Conservation (phyloP, 2,329 filamentous ascomycete species). For the Pseudocercospora eumusae region DNA sequence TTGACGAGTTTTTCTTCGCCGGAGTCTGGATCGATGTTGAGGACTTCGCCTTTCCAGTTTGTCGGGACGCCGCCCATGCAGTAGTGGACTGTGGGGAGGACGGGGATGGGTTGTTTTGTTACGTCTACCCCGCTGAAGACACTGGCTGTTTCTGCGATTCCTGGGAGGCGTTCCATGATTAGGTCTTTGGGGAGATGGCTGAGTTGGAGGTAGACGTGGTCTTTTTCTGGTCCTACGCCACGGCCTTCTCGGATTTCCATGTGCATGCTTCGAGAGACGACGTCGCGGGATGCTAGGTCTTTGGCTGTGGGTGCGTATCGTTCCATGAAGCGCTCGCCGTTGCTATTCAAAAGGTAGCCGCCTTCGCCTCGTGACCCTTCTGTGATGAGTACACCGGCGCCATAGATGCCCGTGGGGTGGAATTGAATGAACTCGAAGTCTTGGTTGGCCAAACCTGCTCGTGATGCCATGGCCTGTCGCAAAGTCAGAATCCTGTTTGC, state of each 20-base stretch:
- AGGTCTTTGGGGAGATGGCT: constrained; percentile 51
- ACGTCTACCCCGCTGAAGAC: constrained; percentile 56
- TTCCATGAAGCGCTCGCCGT: constrained; percentile 56
- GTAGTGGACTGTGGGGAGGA: constrained; percentile 55
- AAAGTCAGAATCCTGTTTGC: not conserved
- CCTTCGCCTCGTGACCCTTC: constrained; percentile 55
- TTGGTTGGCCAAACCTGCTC: constrained; percentile 53
- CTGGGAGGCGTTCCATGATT: constrained; percentile 51
- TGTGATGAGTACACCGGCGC: constrained; percentile 53
- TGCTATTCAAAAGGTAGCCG: constrained; percentile 52
- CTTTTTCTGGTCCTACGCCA: constrained; percentile 49
- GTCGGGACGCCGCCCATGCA: constrained; percentile 56
- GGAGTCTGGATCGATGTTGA: constrained; percentile 42
- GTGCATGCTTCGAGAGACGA: constrained; percentile 52
- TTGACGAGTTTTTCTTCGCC: constrained; percentile 47
- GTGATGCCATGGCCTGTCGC: constrained; percentile 49
- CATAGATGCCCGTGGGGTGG: constrained; percentile 54
- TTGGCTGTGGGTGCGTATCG: constrained; percentile 55
- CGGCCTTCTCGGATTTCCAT: constrained; percentile 52
- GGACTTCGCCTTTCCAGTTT: constrained; percentile 52
- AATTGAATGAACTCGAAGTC: constrained; percentile 57
- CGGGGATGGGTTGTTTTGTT: constrained; percentile 53
- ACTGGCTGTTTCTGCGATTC: constrained; percentile 54
- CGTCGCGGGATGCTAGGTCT: constrained; percentile 52
- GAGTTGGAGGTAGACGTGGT: constrained; percentile 53